Percentiles rank a stretch among this genome's conserved stretches.
Conservation (phyloP, 2,329 filamentous ascomycete genomes). For the Aspergillus hiratsukae region DNA sequence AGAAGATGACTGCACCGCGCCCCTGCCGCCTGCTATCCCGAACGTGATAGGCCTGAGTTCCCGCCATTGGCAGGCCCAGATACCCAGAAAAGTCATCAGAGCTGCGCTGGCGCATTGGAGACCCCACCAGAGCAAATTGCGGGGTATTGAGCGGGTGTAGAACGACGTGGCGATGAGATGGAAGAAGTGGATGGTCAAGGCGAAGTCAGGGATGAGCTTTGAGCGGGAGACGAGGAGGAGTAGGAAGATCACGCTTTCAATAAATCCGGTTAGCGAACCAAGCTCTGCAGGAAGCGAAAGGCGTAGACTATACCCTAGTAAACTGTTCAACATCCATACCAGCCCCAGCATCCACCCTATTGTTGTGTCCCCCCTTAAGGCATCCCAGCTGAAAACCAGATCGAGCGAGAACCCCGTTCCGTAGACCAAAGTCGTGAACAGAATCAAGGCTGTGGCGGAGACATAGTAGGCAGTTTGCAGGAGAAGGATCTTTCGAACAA, state of each 20-base stretch:
- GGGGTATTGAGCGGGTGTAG: conserved; percentile 72
- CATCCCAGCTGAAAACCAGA: conserved; percentile 60
- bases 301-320: conserved; percentile 55
- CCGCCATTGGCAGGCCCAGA: conserved; percentile 88
- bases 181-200: conserved; percentile 78
- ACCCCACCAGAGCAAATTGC: conserved; percentile 81
- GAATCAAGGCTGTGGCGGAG: conserved; percentile 56
- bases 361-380: conserved; percentile 62
- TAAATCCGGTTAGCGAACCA: not conserved
- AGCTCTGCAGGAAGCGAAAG: conserved; percentile 5
- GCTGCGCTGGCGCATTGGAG: conserved; percentile 58
- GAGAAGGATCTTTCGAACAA: conserved; percentile 61
- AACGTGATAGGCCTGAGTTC: conserved; percentile 88
- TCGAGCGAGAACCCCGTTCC: conserved; percentile 57
- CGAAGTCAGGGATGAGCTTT: conserved; percentile 93
- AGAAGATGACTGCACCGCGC: conserved; percentile 10
- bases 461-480: conserved; percentile 63
- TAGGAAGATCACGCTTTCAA: conserved; percentile 70
- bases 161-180: conserved; percentile 73
- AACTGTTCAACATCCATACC: conserved; percentile 63
- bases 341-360: conserved; percentile 65
- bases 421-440: conserved; percentile 64
- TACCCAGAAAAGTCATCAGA: conserved; percentile 66
- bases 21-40: conserved; percentile 39
- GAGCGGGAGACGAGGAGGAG: conserved; percentile 79